Percentiles rank a stretch among this genome's conserved stretches.
phyloP scores from a whole-genome alignment of 2,329 filamentous ascomycete genomes.

The Apiospora phragmitis region DNA sequence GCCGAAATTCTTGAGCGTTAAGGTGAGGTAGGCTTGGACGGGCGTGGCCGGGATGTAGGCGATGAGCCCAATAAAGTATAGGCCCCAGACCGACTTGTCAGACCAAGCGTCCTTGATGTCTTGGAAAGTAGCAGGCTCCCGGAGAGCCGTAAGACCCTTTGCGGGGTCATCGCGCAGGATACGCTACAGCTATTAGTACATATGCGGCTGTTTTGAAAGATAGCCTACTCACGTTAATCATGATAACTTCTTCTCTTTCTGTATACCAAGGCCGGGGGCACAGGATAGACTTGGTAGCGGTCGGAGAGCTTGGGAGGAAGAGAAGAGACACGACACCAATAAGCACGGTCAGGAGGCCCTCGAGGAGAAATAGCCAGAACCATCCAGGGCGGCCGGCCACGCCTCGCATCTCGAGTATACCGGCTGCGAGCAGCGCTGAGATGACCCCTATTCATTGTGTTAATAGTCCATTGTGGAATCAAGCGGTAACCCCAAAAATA shows the following conservation, averaged over 20 bases:
- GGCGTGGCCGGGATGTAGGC: conserved; percentile 51
- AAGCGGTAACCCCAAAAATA: conserved; percentile 23
- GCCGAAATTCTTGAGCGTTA: conserved; percentile 56
- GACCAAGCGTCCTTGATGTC: conserved; percentile 46
- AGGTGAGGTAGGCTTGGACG: conserved; percentile 51
- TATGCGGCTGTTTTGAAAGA: neutral
- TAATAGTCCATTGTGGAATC: conserved; percentile 43
- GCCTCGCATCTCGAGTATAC: conserved; percentile 38
- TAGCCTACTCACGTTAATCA: conserved; percentile 53
- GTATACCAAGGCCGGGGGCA: conserved; percentile 66
- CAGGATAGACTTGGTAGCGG: conserved; percentile 61
- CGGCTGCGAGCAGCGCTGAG: conserved; percentile 45
- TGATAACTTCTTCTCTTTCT: conserved; percentile 67
- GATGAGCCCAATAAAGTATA: conserved; percentile 50
- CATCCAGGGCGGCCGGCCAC: conserved; percentile 38
- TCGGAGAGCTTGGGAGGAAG: conserved; percentile 65
- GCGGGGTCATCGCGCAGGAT: conserved; percentile 54
- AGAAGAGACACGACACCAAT: conserved; percentile 56
- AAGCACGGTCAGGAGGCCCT: conserved; percentile 54
- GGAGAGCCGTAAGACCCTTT: conserved; percentile 48
- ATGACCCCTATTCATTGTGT: conserved; percentile 41
- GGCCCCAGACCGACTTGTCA: conserved; percentile 49
- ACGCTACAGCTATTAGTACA: conserved; percentile 31
- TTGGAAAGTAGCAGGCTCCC: conserved; percentile 41
- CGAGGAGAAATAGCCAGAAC: conserved; percentile 56